Evolutionary conservation across 1,284 basidiomycete genomes (phyloP).

Genomic region (Coniophora puteana): DNA sequence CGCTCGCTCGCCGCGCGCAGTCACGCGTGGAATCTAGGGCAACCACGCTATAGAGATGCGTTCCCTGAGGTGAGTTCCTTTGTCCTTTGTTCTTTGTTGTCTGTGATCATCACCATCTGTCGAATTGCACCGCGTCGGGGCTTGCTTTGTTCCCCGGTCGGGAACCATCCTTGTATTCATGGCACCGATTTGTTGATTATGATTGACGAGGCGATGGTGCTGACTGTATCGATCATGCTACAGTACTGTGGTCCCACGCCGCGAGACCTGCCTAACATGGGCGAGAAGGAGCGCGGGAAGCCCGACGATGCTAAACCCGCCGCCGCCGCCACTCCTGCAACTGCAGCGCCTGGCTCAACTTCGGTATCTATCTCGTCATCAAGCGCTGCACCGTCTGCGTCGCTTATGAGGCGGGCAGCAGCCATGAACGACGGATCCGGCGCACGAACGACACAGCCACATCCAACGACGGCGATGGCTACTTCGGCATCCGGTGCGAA

Average conservation of each 20-base stretch:
- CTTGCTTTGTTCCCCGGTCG: slow-evolving; percentile 18
- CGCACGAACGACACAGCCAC: neutral
- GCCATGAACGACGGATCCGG: too few relatives aligned
- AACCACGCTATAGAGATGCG: slow-evolving; percentile 79
- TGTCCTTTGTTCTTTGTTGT: slow-evolving; percentile 5
- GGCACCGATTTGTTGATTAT: slow-evolving; percentile 16
- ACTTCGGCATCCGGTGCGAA: neutral
- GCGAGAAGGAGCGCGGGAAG: slow-evolving; percentile 63
- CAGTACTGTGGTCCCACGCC: slow-evolving; percentile 68
- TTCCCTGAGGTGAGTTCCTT: slow-evolving; percentile 72
- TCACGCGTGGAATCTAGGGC: slow-evolving; percentile 81
- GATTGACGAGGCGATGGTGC: slow-evolving; percentile 10
- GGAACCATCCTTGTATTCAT: too few relatives aligned
- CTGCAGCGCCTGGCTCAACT: slow-evolving; percentile 11
- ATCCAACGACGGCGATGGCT: neutral
- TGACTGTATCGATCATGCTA: slow-evolving; percentile 7
- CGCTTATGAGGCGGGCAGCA: slow-evolving; percentile 15
- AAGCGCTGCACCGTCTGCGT: slow-evolving; percentile 16
- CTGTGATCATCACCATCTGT: slow-evolving; percentile 5
- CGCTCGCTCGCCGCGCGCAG: slow-evolving; percentile 73
- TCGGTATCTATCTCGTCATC: slow-evolving; percentile 11
- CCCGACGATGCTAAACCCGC: slow-evolving; percentile 30
- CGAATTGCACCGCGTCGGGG: slow-evolving; percentile 6
- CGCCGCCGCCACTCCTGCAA: slow-evolving; percentile 17
- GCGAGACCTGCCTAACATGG: slow-evolving; percentile 87